Evolutionary conservation across 306 rosid species (phyloP), one percentile per base, ranked within the genome.

Genomic region (Echinosophora koreensis): DNA sequence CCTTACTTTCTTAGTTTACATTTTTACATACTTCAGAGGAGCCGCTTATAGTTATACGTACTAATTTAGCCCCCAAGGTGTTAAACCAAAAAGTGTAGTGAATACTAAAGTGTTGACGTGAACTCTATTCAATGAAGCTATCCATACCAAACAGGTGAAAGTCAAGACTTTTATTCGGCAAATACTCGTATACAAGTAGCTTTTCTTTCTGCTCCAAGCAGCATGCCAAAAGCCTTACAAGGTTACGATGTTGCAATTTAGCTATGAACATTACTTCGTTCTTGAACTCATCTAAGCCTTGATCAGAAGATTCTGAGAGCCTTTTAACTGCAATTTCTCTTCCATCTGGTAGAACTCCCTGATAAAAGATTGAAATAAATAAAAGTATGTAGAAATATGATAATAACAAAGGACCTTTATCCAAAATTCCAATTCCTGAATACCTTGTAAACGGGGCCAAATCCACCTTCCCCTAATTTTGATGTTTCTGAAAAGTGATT

Each of bases 381-480:
- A 11, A 60, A 13, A 38, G 5, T 6, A n/a, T 2, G 15, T 14
- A 4, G 18, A 9, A 34, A n/a, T 2, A 12, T 58, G 47, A 41
- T 41, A 41, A 58, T 86, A 4, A 4, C 44, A 39, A 15, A 11
- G 16, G 2, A 41, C 2, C 11, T 41, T 1, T 8, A 8, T 41
- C 47, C 12, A 41, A 41, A 8, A 35, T 35, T 35, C 12, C 5
- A 60, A 18, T 10, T 37, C 6, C 17, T n/a, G 3, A 13, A 9
- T 46, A 90, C 92, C 92, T 84, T 82, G 71, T 78, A 88, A 51
- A 90, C 89, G 7, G 81, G 56, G 10, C 95, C 95, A 79, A 86
- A 90, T 27, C 95, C 95, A 54, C 95, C 95, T 82, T 86, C 82
- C 22, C 92, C 90, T 38, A 88, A 79, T 88, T 82, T 90, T 7